These are phyloP conservation scores for Achlya hypogyna DNA, from an alignment of 352 stramenopile genomes.

Conservation along the genomic window DNA sequence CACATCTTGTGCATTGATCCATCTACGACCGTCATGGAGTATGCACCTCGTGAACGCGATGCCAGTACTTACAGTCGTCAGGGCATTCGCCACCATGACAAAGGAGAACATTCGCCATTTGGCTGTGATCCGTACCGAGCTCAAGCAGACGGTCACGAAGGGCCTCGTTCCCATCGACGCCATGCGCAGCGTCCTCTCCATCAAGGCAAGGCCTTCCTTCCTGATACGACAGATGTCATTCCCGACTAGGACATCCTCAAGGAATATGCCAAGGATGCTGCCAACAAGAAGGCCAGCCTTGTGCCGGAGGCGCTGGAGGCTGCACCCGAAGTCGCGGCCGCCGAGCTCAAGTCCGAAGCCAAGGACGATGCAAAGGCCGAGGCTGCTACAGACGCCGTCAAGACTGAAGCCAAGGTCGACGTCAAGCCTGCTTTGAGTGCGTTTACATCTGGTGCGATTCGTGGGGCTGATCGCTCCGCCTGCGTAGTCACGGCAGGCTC, in stretches of 20 bases:
- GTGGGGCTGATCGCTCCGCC: neutral
- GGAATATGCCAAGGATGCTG: conserved; percentile 14
- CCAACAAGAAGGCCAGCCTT: conserved; percentile 1
- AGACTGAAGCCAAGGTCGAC: neutral
- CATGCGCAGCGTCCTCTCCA: conserved; percentile 78
- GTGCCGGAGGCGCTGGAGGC: neutral
- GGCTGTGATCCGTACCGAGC: conserved; percentile 69
- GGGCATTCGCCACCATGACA: conserved; percentile 75
- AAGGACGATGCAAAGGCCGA: neutral
- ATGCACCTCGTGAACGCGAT: neutral
- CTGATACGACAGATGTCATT: no score
- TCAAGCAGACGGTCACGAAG: conserved; percentile 58
- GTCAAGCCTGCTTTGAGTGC: neutral
- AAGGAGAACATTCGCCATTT: conserved; percentile 81
- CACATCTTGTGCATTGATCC: conserved; percentile 82
- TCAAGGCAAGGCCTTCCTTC: conserved; percentile 35
- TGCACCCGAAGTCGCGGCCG: no score
- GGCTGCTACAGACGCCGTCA: neutral
- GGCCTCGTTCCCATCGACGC: conserved; percentile 68
- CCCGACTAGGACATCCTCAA: conserved; percentile 22
- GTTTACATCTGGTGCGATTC: neutral
- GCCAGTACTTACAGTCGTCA: conserved; percentile 21
- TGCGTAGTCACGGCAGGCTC: conserved; percentile 45
- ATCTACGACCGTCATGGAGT: conserved; percentile 75
- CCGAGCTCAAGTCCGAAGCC: no score